Base-by-base conservation (phyloP, 371 early-diverging fungal species). In the Polyrhizophydium stewartii region DNA sequence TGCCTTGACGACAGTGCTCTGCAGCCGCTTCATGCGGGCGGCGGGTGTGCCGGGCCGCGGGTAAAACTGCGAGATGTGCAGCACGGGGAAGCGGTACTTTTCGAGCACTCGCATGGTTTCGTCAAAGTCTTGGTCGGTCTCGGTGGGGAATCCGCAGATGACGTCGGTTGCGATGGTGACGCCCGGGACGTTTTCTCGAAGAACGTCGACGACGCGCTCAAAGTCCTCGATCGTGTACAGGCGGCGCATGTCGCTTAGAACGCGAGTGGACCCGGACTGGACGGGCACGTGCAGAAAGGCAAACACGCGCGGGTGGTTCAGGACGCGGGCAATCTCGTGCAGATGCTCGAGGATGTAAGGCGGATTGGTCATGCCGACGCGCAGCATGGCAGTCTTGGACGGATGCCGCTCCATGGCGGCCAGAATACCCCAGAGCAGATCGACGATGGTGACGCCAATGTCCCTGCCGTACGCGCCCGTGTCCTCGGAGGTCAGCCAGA, bases 341-440 rank as follows among this genome's bases (percentile, higher is more conserved):
- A 83, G 49, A 63, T 83, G 81, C 43, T 76, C 75, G 40, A 78
- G 60, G 32, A 83, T 83, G 67, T 83, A 81, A 1, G 83, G 83
- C 19, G 83, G 83, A 56, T 83, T 83, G 22, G 83, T 81, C 82
- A 78, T 81, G 40, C 82, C 82, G 10, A 82, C 64, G 17, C 82
- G 62, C 17, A 82, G 65, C 77, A 69, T 82, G 13, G 73, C 73
- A 30, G 40, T 30, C n/a, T 27, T 50, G 38, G 61, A 32, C 10
- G 67, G 64, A 52, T 70, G 64, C 19, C 31, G n/a, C 28, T 74
- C 77, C 59, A 83, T 64, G 32, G 65, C 66, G 19, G 28, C 45
- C 13, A 77, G 60, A 32, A 83, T 73, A 37, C 62, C 70, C 62
- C 68, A 53, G 9, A 83, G 62, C 22, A 83, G 60, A 13, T 76